Conservation (phyloP, 1,139 yeast species). For the Suhomyces bokatorum region DNA sequence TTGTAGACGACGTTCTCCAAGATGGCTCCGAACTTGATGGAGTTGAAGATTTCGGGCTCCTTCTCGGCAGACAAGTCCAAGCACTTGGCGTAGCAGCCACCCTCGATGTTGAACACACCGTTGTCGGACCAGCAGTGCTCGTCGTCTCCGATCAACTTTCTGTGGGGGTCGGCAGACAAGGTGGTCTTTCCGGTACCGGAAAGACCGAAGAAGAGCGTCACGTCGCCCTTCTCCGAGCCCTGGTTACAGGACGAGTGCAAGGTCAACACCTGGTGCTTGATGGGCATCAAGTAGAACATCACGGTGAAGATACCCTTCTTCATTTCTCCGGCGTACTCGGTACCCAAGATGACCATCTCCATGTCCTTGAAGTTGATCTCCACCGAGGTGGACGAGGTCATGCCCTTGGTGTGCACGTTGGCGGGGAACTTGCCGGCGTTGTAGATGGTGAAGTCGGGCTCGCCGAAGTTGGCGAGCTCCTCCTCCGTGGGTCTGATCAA, state of each 20-base stretch:
- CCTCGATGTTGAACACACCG: constrained; percentile 98
- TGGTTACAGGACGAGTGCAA: constrained; percentile 96
- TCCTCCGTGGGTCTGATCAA: constrained; percentile 91
- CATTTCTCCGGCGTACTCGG: constrained; percentile 99
- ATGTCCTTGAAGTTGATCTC: constrained; percentile 95
- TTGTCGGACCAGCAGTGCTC: constrained; percentile 99
- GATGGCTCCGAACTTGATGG: constrained; percentile 91
- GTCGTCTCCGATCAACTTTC: constrained; percentile 95
- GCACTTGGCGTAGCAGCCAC: constrained; percentile 99
- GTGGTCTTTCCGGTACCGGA: constrained; percentile 99
- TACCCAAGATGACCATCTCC: constrained; percentile 99
- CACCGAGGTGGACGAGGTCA: constrained; percentile 95
- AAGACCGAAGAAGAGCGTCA: constrained; percentile 92
- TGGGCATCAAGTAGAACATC: constrained; percentile 98
- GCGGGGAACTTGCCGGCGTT: constrained; percentile 99
- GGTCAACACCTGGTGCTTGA: constrained; percentile 86
- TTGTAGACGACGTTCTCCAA: constrained; percentile 93
- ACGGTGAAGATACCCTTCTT: constrained; percentile 99
- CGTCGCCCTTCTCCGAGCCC: constrained; percentile 74
- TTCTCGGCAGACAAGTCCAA: constrained; percentile 85
- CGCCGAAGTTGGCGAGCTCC: constrained; percentile 88
- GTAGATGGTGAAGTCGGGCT: constrained; percentile 98
- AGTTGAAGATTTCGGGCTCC: constrained; percentile 97
- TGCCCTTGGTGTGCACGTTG: constrained; percentile 92
- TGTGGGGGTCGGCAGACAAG: constrained; percentile 92